Evolutionary conservation across 495 filamentous ascomycete genomes (phyloP), one percentile per base, ranked within the genome.

Genomic region (Choiromyces venosus): DNA sequence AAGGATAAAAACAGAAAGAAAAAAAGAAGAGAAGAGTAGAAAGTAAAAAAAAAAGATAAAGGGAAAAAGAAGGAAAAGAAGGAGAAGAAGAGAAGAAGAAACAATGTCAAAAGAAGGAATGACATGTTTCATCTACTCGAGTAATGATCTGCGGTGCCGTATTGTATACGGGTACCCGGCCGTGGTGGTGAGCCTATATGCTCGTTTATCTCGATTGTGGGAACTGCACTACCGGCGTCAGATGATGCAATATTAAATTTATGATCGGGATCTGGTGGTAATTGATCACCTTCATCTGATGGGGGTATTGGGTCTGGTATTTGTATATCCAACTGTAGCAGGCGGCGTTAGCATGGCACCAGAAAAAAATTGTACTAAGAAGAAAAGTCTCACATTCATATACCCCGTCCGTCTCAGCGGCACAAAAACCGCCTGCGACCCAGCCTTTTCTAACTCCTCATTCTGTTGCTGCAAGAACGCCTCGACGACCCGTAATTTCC

Each of bases 381-480:
- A 64, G n/a, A 37, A 38, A n/a, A n/a, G n/a, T 83, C 88, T 81
- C 81, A 91, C 89, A 83, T 88, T 92, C 90, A 97, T 89, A 82
- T 96, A 97, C 21, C 91, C 94, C 42, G 93, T 93, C 78, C 90
- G 86, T 77, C 92, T 87, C 72, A 97, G 83, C 67, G 90, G 87
- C 78, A 96, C 87, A 72, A 96, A 90, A 77, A 85, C 88, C 4
- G 93, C 88, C 19, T 81, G 82, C 68, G 82, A 84, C 18, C 83
- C 83, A 40, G 85, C 82, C 78, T 85, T 86, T 77, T 86, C 86
- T 82, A 87, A 85, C 68, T 91, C 87, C 18, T 80, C 77, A 80
- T 97, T 97, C 91, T 92, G 94, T 69, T 88, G 87, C 75, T 95
- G 90, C 52, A 97, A 84, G 87, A 89, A 95, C 69, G 80, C 82